These are phyloP conservation scores for Xylariaceae sp. DNA, from an alignment of 2,329 filamentous ascomycete genomes.

Conservation along the genomic window DNA sequence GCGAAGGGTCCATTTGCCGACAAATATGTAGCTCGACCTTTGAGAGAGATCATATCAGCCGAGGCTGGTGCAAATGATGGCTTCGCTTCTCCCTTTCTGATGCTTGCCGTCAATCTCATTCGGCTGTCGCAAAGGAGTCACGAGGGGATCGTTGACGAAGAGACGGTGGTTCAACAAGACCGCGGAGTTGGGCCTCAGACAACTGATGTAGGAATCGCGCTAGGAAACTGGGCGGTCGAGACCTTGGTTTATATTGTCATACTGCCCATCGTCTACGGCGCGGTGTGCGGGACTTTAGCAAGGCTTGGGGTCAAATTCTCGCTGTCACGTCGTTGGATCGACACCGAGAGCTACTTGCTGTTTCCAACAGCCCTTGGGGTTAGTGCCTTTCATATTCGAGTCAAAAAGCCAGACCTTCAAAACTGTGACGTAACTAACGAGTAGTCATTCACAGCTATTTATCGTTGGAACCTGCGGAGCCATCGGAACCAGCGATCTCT, in stretches of 20 bases:
- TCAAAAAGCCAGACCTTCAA: too few species aligned
- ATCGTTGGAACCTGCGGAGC: constrained; percentile 53
- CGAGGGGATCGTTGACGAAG: constrained; percentile 16
- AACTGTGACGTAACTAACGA: too few species aligned
- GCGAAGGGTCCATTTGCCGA: constrained; percentile 61
- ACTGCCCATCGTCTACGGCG: constrained; percentile 48
- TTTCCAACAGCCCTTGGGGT: constrained; percentile 47
- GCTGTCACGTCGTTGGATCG: constrained; percentile 47
- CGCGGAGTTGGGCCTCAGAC: constrained; percentile 44
- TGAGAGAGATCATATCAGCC: constrained; percentile 58
- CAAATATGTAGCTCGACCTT: constrained; percentile 52
- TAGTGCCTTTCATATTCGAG: constrained; percentile 5
- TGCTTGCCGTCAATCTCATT: constrained; percentile 54
- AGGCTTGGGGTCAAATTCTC: constrained; percentile 43
- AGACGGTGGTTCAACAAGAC: constrained; percentile 1
- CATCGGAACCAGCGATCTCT: constrained; percentile 55
- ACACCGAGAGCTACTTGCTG: constrained; percentile 49
- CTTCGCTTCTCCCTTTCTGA: constrained; percentile 58
- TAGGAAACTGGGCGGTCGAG: constrained; percentile 56
- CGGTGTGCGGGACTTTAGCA: constrained; percentile 42
- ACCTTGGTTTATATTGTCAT: constrained; percentile 57
- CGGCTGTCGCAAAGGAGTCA: constrained; percentile 43
- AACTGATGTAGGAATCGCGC: constrained; percentile 45
- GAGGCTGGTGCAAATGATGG: constrained; percentile 61
- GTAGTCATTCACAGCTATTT: constrained; percentile 39